These are phyloP conservation scores for Sporothrix phasma DNA, from an alignment of 2,329 filamentous ascomycete genomes.

Conservation along the genomic window DNA sequence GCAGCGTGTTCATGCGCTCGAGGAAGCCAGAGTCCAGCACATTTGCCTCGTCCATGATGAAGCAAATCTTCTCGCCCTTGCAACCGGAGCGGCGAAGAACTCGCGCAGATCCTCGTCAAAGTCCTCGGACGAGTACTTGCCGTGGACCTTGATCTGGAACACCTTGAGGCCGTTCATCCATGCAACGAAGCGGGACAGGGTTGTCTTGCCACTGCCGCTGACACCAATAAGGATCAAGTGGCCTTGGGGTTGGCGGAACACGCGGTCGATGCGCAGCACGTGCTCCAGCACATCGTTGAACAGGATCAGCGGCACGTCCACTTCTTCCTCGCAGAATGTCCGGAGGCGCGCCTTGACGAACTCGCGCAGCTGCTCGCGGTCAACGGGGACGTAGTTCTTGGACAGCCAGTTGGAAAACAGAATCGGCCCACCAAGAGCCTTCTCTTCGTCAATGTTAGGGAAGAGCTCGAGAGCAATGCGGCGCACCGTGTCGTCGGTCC, in stretches of 20 bases:
- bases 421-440: constrained; percentile 84
- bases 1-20: constrained; percentile 96
- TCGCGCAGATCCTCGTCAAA: constrained; percentile 96
- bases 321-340: constrained; percentile 99
- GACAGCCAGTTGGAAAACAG: constrained; percentile 99
- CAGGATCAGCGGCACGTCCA: constrained; percentile 95
- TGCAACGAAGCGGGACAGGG: constrained; percentile 90
- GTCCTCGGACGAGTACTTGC: constrained; percentile 95
- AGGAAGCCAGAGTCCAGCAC: constrained; percentile 97
- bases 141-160: constrained; percentile 99
- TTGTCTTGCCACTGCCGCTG: constrained; percentile 97
- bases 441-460: constrained; percentile 85
- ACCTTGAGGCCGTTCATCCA: constrained; percentile 99
- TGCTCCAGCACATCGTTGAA: constrained; percentile 99
- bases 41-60: constrained; percentile 99
- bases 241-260: constrained; percentile 95
- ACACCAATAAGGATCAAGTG: constrained; percentile 98
- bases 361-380: constrained; percentile 86
- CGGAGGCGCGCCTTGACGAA: constrained; percentile 95
- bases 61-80: constrained; percentile 99
- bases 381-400: constrained; percentile 95
- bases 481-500: constrained; percentile 83
- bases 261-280: constrained; percentile 93
- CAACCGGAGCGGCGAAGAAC: constrained; percentile 89
- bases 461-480: constrained; percentile 86